Base-by-base conservation (phyloP, 2,329 filamentous ascomycete genomes). In the Cladobotryum protrusum region DNA sequence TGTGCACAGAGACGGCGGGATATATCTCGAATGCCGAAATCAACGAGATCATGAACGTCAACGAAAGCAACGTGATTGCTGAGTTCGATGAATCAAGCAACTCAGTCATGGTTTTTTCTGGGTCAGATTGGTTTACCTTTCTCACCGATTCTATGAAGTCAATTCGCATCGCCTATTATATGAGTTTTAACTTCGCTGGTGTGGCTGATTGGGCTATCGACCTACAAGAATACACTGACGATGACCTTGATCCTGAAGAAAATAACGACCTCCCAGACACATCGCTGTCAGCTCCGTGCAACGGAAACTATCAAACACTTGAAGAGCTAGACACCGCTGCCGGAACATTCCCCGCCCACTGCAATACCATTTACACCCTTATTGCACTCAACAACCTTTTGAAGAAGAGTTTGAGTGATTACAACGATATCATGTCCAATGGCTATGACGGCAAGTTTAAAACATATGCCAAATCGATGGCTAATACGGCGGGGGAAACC, bases 11-110 rank as follows among this genome's bases (percentile, higher is more conserved):
- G 0, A 55, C 52, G 1, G 37, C 50, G 0, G 61, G 63, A 2
- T 65, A 65, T 33, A 56, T 65, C 5, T 53, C 61, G 20, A 61
- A 64, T 24, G 60, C 54, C 2, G 61, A 65, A 45, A 62, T 65
- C 4, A 47, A 56, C 1, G 56, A 61, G 7, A 61, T 65, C 7
- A 55, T 56, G 14, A 52, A n/a, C n/a, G n/a, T 57, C 18, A 29
- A 29, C 11, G 24, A 29, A 9, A 9, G 6, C 24, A 29, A 29
- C 11, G 11, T 9, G 24, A 9, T 8, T 29, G 24, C 11, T 29
- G 6, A 2, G 11, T 29, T 29, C 24, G 24, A 29, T 29, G 24
- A 29, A 8, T 6, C 24, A 29, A 29, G 24, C 24, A 6, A 29
- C 6, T 29, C 24, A 29, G 11, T 29, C 4, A 29, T 9, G 24